Percentiles rank a stretch among this genome's conserved stretches.
phyloP scores from a whole-genome alignment of 2,329 filamentous ascomycete genomes.

The Tolypocladium sp. region DNA sequence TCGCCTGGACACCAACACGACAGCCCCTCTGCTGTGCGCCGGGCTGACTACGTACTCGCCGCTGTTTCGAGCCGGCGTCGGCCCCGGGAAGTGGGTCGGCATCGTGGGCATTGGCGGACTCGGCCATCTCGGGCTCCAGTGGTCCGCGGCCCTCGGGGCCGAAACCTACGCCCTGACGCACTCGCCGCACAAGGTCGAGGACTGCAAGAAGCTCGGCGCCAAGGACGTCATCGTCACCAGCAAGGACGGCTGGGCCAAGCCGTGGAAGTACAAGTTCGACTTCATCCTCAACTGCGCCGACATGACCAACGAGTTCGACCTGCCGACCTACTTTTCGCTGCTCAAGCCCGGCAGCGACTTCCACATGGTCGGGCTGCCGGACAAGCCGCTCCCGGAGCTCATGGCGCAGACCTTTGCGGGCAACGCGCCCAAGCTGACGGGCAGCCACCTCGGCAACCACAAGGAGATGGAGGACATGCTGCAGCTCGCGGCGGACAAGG shows the following conservation, averaged over 20 bases:
- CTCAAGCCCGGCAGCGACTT: constrained; percentile 45
- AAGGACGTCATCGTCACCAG: constrained; percentile 39
- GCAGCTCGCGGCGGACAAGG: constrained; percentile 44
- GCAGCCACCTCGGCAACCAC: constrained; percentile 52
- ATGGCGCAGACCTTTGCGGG: constrained; percentile 32
- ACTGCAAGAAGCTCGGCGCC: constrained; percentile 54
- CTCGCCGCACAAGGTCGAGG: constrained; percentile 45
- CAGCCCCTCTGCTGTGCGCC: constrained; percentile 66
- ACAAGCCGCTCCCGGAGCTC: constrained; percentile 35
- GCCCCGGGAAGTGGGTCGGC: constrained; percentile 62
- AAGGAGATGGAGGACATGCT: constrained; percentile 52
- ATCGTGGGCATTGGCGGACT: constrained; percentile 66
- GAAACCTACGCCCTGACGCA: constrained; percentile 58
- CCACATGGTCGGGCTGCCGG: constrained; percentile 49
- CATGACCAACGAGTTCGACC: constrained; percentile 43
- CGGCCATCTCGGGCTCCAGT: constrained; percentile 65
- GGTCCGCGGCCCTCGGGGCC: constrained; percentile 60
- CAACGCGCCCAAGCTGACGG: constrained; percentile 42
- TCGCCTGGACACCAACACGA: constrained; percentile 35
- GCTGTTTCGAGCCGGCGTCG: constrained; percentile 55
- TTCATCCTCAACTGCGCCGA: constrained; percentile 42
- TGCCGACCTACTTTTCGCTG: constrained; percentile 39
- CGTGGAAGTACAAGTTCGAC: constrained; percentile 40
- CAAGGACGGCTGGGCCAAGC: constrained; percentile 48
- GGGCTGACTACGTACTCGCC: constrained; percentile 68